phyloP scores from a whole-genome alignment of 2,329 filamentous ascomycete species.

The Diaporthe sp. region DNA sequence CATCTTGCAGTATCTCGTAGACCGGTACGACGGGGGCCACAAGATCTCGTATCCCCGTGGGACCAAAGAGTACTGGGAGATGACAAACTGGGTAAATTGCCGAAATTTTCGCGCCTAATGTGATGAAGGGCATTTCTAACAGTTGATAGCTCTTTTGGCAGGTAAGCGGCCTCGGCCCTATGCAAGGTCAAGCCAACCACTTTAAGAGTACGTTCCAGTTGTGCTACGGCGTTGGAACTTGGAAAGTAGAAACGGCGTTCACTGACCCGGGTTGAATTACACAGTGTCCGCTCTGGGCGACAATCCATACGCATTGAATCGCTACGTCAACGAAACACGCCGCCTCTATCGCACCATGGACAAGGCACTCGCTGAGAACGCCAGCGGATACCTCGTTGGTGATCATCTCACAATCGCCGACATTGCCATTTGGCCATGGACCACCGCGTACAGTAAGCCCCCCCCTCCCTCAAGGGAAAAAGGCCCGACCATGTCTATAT shows the following conservation, averaged over 20 bases:
- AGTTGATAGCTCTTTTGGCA: conserved; percentile 70
- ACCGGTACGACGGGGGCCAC: conserved; percentile 83
- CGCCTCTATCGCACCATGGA: conserved; percentile 19
- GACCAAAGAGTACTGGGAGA: conserved; percentile 80
- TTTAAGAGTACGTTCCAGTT: background rate
- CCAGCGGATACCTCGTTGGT: background rate
- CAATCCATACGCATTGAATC: background rate
- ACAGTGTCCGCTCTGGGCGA: background rate
- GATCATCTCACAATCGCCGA: conserved; percentile 7
- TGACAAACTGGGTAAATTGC: conserved; percentile 75
- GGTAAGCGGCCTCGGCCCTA: conserved; percentile 83
- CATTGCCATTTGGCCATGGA: conserved; percentile 17
- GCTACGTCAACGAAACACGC: conserved; percentile 17
- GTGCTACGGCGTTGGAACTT: background rate
- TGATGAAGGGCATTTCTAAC: background rate
- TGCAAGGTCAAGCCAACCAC: conserved; percentile 65
- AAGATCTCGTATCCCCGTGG: conserved; percentile 83
- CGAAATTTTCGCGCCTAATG: background rate
- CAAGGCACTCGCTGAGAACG: background rate
- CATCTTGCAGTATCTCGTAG: conserved; percentile 86
- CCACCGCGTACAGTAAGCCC: background rate
- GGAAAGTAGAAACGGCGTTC: background rate
- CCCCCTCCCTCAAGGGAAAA: no score
- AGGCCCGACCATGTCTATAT: background rate
- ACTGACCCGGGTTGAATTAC: background rate